Evolutionary conservation across 768 basidiomycete species (phyloP).

Genomic region (Lentinula aciculospora): DNA sequence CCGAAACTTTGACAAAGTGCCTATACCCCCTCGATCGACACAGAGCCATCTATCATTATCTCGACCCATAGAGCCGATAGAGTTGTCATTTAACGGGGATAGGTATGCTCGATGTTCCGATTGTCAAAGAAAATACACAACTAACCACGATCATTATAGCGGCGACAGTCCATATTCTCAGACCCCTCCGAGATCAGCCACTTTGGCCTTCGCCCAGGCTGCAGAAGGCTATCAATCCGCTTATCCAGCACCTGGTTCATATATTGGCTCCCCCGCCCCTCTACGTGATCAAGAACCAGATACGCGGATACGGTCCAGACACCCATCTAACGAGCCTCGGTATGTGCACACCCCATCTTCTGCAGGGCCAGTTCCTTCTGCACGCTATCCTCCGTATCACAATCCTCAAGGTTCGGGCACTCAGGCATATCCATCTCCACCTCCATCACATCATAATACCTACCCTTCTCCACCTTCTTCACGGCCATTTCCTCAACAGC

Average conservation of each 20-base stretch:
- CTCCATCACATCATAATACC: background rate
- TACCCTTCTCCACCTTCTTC: background rate
- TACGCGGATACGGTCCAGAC: background rate
- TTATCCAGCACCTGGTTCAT: background rate
- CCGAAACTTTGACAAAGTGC: background rate
- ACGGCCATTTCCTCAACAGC: background rate
- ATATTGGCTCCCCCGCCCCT: background rate
- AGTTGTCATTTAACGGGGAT: background rate
- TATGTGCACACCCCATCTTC: background rate
- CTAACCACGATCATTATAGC: background rate
- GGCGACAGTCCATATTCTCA: background rate
- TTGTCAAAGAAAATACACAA: background rate
- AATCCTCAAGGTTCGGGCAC: background rate
- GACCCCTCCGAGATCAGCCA: constrained; percentile 1
- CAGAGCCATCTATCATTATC: constrained; percentile 1
- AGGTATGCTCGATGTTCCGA: background rate
- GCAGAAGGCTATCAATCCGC: background rate
- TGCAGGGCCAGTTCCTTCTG: background rate
- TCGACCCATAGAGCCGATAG: background rate
- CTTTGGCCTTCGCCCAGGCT: constrained; percentile 2
- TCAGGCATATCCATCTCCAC: background rate
- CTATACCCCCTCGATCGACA: background rate
- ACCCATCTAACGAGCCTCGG: background rate
- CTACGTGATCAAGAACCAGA: background rate
- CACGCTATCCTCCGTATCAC: background rate